Percentiles rank a stretch among this genome's conserved stretches.
These are phyloP conservation scores for Gnaphalium uliginosum DNA, from an alignment of 129 eudicot species.

Conservation along the genomic window DNA sequence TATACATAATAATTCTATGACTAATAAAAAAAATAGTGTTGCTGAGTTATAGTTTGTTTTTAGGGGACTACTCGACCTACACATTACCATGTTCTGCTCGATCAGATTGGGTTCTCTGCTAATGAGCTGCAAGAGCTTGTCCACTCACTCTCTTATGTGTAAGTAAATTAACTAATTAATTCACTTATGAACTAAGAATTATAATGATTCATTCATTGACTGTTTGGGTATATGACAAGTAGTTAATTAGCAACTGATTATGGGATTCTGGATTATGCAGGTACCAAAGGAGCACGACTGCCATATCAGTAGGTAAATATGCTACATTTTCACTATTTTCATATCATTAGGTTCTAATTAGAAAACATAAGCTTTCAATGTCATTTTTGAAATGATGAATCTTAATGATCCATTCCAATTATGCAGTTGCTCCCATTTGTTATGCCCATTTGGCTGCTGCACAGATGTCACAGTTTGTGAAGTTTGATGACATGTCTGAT, in stretches of 20 bases:
- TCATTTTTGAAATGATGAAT: background rate
- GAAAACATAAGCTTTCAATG: background rate
- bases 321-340: background rate
- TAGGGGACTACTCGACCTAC: constrained; percentile 83
- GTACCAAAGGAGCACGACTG: constrained; percentile 77
- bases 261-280: constrained; percentile 40
- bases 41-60: background rate
- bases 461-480: constrained; percentile 71
- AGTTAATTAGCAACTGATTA: constrained; percentile 20
- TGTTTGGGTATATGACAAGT: too few species aligned
- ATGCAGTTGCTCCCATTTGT: constrained; percentile 79
- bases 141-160: constrained; percentile 75
- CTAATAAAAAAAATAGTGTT: too few species aligned
- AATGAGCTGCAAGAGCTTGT: constrained; percentile 83
- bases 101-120: constrained; percentile 65
- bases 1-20: background rate
- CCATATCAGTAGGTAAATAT: constrained; percentile 60
- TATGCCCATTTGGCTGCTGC: constrained; percentile 87
- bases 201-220: too few species aligned
- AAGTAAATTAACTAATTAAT: constrained; percentile 24
- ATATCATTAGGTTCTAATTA: background rate
- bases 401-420: background rate
- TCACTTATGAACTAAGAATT: background rate
- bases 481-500: constrained; percentile 70
- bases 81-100: constrained; percentile 75